Percentiles rank a stretch among this genome's conserved stretches.
Evolutionary conservation across 495 filamentous ascomycete genomes (phyloP).

Genomic region (Schizothecium vesticola): DNA sequence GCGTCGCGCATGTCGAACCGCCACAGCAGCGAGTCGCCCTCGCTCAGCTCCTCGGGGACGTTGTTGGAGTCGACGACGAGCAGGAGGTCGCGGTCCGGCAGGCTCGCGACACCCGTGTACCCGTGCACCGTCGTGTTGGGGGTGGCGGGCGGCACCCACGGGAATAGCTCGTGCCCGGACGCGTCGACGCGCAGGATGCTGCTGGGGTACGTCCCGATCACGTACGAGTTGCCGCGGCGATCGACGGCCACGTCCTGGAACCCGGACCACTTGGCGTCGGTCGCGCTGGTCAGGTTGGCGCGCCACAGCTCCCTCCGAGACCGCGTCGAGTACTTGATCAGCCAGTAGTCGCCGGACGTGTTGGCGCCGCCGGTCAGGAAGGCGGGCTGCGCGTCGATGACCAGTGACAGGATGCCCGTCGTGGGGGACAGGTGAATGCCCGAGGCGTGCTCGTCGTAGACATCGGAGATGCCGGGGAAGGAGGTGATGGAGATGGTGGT

Average conservation of each 20-base stretch:
- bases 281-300: slow-evolving; percentile 24
- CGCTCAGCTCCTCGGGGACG: slow-evolving; percentile 4
- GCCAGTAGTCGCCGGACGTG: slow-evolving; percentile 25
- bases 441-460: slow-evolving; percentile 20
- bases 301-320: slow-evolving; percentile 16
- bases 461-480: slow-evolving; percentile 24
- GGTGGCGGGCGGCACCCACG: slow-evolving; percentile 13
- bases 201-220: slow-evolving; percentile 25
- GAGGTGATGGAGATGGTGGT: slow-evolving; percentile 18
- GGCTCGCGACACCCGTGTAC: slow-evolving; percentile 20
- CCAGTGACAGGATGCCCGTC: slow-evolving; percentile 20
- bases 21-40: slow-evolving; percentile 17
- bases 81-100: slow-evolving; percentile 16
- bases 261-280: slow-evolving; percentile 18
- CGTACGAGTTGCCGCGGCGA: slow-evolving; percentile 22
- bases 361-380: slow-evolving; percentile 24
- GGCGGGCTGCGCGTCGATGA: slow-evolving; percentile 22
- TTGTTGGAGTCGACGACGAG: slow-evolving; percentile 16
- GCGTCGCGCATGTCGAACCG: slow-evolving; percentile 20
- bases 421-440: slow-evolving; percentile 23
- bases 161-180: slow-evolving; percentile 14
- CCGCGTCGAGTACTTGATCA: slow-evolving; percentile 18
- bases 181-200: slow-evolving; percentile 19
- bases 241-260: slow-evolving; percentile 28
- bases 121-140: slow-evolving; percentile 19